A percentile compares a stretch with the other conserved stretches of the same genome.
phyloP scores from a whole-genome alignment of 169 alveolate species.

The Babesia ovata region DNA sequence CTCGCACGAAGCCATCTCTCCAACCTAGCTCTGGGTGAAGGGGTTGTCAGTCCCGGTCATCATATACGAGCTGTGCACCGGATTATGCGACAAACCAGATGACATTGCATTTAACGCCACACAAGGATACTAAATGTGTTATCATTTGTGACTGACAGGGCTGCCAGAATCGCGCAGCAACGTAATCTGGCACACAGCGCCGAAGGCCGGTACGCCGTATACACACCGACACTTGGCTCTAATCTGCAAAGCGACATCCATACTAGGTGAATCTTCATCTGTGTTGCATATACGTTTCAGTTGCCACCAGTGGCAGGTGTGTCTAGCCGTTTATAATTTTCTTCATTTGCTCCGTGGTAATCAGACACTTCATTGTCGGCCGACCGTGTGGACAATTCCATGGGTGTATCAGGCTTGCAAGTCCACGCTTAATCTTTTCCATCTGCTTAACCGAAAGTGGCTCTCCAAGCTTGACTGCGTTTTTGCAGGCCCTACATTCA shows the following conservation, averaged over 20 bases:
- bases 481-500: conserved; percentile 92
- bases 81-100: not conserved
- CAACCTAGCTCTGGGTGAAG: not conserved
- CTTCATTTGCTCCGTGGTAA: conserved; percentile 48
- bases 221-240: not conserved
- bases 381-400: conserved; percentile 99
- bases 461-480: conserved; percentile 95
- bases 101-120: too few relatives aligned
- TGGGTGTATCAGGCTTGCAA: conserved; percentile 91
- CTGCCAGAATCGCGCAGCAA: not conserved
- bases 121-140: too few relatives aligned
- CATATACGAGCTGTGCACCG: not conserved
- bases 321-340: conserved; percentile 8
- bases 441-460: conserved; percentile 85
- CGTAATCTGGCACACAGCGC: not conserved
- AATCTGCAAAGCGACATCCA: too few relatives aligned
- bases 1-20: conserved; percentile 9
- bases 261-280: not conserved
- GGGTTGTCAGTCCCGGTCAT: not conserved
- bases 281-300: not conserved
- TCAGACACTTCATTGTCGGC: conserved; percentile 92
- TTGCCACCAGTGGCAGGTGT: not conserved
- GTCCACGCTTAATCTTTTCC: conserved; percentile 84
- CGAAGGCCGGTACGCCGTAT: not conserved
- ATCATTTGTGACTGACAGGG: not conserved